These are phyloP conservation scores for Metschnikowia henanensis DNA, from an alignment of 805 yeast genomes.

Conservation along the genomic window DNA sequence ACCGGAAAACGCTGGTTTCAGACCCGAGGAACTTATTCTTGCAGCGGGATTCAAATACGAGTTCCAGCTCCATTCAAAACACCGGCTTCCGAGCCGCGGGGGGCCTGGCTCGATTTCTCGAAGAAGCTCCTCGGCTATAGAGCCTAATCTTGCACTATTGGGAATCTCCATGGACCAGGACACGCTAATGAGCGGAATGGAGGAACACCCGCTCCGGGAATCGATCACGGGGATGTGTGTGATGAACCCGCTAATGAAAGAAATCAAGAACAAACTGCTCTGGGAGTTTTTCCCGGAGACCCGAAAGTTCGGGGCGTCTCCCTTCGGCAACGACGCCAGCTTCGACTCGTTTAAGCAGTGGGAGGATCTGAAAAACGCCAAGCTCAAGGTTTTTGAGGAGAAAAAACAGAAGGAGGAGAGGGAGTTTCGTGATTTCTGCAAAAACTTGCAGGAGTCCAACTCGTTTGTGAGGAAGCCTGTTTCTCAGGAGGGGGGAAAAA, in stretches of 20 bases:
- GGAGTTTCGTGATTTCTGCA: conserved; percentile 24
- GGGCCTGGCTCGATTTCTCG: not conserved
- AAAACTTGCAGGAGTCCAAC: conserved; percentile 22
- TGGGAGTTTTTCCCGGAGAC: conserved; percentile 40
- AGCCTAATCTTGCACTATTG: conserved; percentile 14
- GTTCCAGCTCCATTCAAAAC: conserved; percentile 9
- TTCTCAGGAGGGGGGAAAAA: not conserved
- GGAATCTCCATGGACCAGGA: conserved; percentile 12
- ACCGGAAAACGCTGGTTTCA: conserved; percentile 7
- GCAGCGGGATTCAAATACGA: conserved; percentile 9
- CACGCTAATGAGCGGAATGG: conserved; percentile 24
- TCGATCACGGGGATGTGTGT: conserved; percentile 42
- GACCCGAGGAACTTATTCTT: conserved; percentile 8
- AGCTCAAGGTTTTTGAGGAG: conserved; percentile 19
- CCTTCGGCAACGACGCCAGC: conserved; percentile 29
- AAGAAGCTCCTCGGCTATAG: conserved; percentile 1
- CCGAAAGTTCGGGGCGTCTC: conserved; percentile 34
- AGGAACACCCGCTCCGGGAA: conserved; percentile 40
- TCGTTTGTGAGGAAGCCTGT: conserved; percentile 25
- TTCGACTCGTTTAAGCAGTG: conserved; percentile 33
- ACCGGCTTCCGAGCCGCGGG: conserved; percentile 9
- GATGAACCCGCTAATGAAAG: conserved; percentile 33
- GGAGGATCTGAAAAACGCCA: conserved; percentile 30
- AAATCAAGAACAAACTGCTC: conserved; percentile 39
- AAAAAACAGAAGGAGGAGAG: conserved; percentile 20